phyloP scores from a whole-genome alignment of 2,329 filamentous ascomycete genomes.

The Diaporthe vaccinii region DNA sequence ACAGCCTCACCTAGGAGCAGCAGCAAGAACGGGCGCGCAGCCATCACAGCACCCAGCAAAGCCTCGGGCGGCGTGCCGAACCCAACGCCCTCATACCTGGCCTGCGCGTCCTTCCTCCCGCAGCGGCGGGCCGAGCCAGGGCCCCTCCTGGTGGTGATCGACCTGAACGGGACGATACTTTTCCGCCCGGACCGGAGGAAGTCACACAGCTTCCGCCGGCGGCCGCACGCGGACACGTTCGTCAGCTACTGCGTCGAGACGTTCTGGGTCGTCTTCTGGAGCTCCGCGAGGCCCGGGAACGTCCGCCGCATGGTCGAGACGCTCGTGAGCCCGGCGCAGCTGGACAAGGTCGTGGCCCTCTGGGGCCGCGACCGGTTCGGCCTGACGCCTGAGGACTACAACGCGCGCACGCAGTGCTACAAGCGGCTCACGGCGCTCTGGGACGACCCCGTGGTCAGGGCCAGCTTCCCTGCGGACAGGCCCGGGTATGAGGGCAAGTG shows the following conservation, averaged over 20 bases:
- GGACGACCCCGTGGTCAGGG: constrained; percentile 62
- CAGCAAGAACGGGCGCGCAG: constrained; percentile 40
- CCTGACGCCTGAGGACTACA: constrained; percentile 75
- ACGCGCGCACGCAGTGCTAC: constrained; percentile 84
- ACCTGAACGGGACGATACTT: constrained; percentile 93
- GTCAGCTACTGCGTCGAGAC: constrained; percentile 79
- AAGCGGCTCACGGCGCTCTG: constrained; percentile 85
- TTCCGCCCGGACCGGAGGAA: constrained; percentile 70
- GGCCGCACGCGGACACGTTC: constrained; percentile 78
- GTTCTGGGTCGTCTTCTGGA: constrained; percentile 91
- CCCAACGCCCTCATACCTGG: constrained; percentile 73
- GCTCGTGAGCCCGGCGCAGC: constrained; percentile 71
- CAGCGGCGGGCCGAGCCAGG: constrained; percentile 61
- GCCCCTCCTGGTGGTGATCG: constrained; percentile 84
- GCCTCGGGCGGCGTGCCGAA: constrained; percentile 71
- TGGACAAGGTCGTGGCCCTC: constrained; percentile 71
- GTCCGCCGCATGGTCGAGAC: constrained; percentile 76
- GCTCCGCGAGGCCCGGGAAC: constrained; percentile 82
- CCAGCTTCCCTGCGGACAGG: constrained; percentile 58
- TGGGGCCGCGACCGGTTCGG: constrained; percentile 86
- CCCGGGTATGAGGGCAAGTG: constrained; percentile 48
- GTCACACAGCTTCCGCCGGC: constrained; percentile 70
- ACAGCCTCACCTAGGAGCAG: constrained; percentile 1
- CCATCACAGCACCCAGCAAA: constrained; percentile 50
- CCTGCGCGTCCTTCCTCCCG: constrained; percentile 61